Evolutionary conservation across 1,139 yeast genomes (phyloP), one percentile per base, ranked within the genome.

Genomic region (Meyerozyma elateridarum): DNA sequence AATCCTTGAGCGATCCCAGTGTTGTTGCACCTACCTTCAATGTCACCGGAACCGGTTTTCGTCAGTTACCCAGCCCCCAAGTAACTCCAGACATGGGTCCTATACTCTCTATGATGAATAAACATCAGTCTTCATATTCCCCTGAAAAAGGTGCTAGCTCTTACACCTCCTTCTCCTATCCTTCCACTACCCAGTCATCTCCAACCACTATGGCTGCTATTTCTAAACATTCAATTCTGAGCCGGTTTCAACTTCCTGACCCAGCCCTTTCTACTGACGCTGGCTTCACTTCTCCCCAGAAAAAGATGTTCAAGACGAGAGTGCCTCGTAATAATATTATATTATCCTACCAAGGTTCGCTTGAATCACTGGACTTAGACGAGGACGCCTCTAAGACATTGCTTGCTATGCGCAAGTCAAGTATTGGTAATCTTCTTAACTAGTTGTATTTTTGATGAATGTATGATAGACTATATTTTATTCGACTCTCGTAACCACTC

Each of bases 401-500:
- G 31, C 44, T 71, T 30, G 56, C 70, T 2, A 55, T 71, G 44
- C 54, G 73, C 31, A 66, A 68, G 46, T 67, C 71, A 27, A 60
- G 64, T 34, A 62, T 64, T 22, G 71, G 64, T 34, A 61, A 59
- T 39, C 53, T 67, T 34, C 54, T 67, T 35, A 67, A 67, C 42
- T 67, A 48, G 37, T 34, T 12, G 17, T 19, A 20, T 19, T 15
- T 15, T 18, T n/a, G 9, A 17, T 20, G 8, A 8, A 18, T 18
- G 8, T 18, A 8, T 18, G 20, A 6, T 7, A 18, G 20, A 8
- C n/a, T n/a, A n/a, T n/a, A n/a, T n/a, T n/a, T n/a, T n/a, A n/a
- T n/a, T n/a, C n/a, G n/a, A n/a, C 22, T 64, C 73, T 15, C 57
- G 59, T 38, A 75, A 52, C 49, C 70, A 70, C 44, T 84, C 95